Conservation (phyloP, 768 basidiomycete species). For the Lepiota venenata region DNA sequence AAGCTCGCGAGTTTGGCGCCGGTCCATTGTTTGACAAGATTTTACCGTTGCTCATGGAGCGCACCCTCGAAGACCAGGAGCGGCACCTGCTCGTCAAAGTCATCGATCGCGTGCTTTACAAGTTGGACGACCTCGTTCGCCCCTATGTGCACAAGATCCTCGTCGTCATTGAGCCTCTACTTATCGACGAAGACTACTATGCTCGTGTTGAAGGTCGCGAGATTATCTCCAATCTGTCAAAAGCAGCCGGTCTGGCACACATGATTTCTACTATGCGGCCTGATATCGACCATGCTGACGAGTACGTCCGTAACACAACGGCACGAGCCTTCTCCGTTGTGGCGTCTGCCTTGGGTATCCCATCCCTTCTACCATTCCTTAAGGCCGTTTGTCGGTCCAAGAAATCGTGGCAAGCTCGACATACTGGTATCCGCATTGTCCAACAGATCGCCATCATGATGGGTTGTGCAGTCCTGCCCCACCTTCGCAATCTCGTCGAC, state of each 20-base stretch:
- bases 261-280: slow-evolving; percentile 99
- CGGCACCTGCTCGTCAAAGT: slow-evolving; percentile 98
- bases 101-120: slow-evolving; percentile 98
- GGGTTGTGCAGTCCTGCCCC: slow-evolving; percentile 97
- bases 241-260: slow-evolving; percentile 97
- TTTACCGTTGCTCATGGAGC: slow-evolving; percentile 95
- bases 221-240: slow-evolving; percentile 98
- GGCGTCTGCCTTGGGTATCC: slow-evolving; percentile 97
- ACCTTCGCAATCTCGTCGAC: slow-evolving; percentile 93
- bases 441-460: slow-evolving; percentile 99
- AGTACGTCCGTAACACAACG: slow-evolving; percentile 98
- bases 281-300: slow-evolving; percentile 98
- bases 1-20: slow-evolving; percentile 97
- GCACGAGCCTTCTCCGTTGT: slow-evolving; percentile 99
- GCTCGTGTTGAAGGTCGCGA: slow-evolving; percentile 97
- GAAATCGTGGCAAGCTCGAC: slow-evolving; percentile 99
- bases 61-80: slow-evolving; percentile 96
- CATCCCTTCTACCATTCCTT: slow-evolving; percentile 94
- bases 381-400: slow-evolving; percentile 98
- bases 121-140: slow-evolving; percentile 96
- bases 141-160: slow-evolving; percentile 99
- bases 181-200: slow-evolving; percentile 98
- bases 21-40: slow-evolving; percentile 99
- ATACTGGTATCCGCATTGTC: slow-evolving; percentile 98
- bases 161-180: slow-evolving; percentile 97